Evolutionary conservation across 23 red algal genomes (phyloP), one percentile per base, ranked within the genome.

Genomic region (Cyanidiococcus yangmingshanensis): DNA sequence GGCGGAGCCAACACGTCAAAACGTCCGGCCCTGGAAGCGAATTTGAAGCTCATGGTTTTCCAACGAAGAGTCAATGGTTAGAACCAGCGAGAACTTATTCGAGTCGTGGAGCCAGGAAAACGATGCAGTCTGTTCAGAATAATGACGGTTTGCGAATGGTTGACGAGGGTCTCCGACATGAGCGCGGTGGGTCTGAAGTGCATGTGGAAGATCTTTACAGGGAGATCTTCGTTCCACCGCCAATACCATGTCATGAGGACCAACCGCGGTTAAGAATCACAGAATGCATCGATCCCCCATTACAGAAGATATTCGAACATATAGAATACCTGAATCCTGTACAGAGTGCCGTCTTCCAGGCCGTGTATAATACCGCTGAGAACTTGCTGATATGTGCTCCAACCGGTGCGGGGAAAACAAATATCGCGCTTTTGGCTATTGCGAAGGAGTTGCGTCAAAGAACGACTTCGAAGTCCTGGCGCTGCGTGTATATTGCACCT

Each of bases 391-490:
- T 98, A 0, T 91, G 94, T 68, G 94, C 94, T 0, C 94, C 94
- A 2, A 98, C 94, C 21, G 94, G 94, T 18, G 94, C 94, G 1
- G 94, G 94, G 45, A 98, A 98, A 76, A 98, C 94, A 12, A 91
- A 98, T 59, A 85, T 98, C 18, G 94, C 94, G 18, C 63, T 98
- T 41, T 58, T 98, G 34, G 83, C 88, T 27, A 87, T 98, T 39
- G 83, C 87, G 35, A 82, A 84, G 39, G 88, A 89, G 40, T 83
- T 98, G 21, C 67, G 37, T 31, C 54, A 78, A 16, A 76, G 26
- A 33, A 39, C 50, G 3, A 15, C 39, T 7, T 12, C 0, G 24
- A 1, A 39, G 1, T 12, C 37, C 29, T 71, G 63, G 63, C 63
- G 63, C 27, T 71, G 86, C 76, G 85, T 98, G 1, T 98, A 98